Base-by-base conservation (phyloP, 345 rosid genomes). In the Odontarrhena argentea region DNA sequence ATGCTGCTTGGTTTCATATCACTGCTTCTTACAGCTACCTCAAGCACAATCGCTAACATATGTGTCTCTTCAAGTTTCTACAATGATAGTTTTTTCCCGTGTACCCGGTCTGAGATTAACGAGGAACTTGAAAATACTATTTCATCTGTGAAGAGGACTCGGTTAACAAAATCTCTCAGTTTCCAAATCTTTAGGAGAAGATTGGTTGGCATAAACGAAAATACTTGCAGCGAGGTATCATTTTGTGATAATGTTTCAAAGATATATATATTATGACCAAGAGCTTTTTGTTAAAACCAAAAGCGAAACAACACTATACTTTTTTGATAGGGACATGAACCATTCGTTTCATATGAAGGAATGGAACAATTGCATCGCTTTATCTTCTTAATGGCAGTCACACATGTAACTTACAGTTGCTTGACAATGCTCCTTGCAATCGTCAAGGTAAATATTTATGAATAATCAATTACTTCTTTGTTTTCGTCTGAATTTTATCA, bases 1-100 rank as follows among this genome's bases (percentile, higher is more conserved):
- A 91, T 88, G 97, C 84, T 91, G 80, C 97, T 91, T 6, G 96
- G 96, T 28, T 91, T 91, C 80, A 88, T 91, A 68, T 91, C 97
- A 55, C 93, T 91, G 67, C 83, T 91, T 74, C 83, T 91, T 35
- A 82, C 91, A 28, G 97, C 97, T n/a, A 81, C 88, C 42, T 91
- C 97, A 8, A 79, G 85, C 72, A 41, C 74, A 37, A 91, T 91
- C 73, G 77, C 96, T 44, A 81, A 80, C 76, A 83, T 86, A 46
- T 91, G 97, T 76, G 77, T 91, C 72, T 84, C 93, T 26, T 85
- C 93, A 35, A 83, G 81, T 78, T 88, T 82, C 74, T 87, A 91
- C 69, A 80, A 72, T 37, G 71, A 83, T 41, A 59, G 78, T 65
- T 88, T 91, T 76, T 75, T 86, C 48, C 93, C 97, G 42, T 91